These are phyloP conservation scores for Stagonosporopsis chrysanthemi DNA, from an alignment of 2,329 filamentous ascomycete genomes.

Conservation along the genomic window DNA sequence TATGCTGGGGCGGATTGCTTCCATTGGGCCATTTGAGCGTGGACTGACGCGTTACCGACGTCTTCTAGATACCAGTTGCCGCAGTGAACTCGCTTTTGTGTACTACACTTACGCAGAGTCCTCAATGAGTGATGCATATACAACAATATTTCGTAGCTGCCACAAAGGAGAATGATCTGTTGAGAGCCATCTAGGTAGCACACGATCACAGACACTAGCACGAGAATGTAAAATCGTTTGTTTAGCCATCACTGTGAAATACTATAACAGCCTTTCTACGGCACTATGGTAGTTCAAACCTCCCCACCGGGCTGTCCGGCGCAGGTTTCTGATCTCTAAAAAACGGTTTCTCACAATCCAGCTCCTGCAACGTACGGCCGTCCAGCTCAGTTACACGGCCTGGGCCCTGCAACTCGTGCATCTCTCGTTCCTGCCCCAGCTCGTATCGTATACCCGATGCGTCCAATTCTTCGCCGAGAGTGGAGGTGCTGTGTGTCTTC, in stretches of 20 bases:
- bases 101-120: background rate
- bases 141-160: no score
- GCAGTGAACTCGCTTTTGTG: background rate
- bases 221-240: no score
- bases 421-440: slow-evolving; percentile 3
- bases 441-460: slow-evolving; percentile 17
- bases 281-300: slow-evolving; percentile 11
- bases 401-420: slow-evolving; percentile 21
- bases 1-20: no score
- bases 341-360: slow-evolving; percentile 8
- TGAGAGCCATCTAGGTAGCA: no score
- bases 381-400: slow-evolving; percentile 1
- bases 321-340: slow-evolving; percentile 16
- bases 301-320: slow-evolving; percentile 9
- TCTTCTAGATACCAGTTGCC: background rate
- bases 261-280: background rate
- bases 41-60: background rate
- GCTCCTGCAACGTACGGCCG: slow-evolving; percentile 9
- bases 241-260: background rate
- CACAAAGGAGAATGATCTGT: no score
- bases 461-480: slow-evolving; percentile 22
- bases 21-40: background rate
- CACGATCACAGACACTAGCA: background rate
- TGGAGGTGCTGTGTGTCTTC: slow-evolving; percentile 11
- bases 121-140: no score